These are phyloP conservation scores for Tubosaeta sp. DNA, from an alignment of 768 basidiomycete species.

Conservation along the genomic window DNA sequence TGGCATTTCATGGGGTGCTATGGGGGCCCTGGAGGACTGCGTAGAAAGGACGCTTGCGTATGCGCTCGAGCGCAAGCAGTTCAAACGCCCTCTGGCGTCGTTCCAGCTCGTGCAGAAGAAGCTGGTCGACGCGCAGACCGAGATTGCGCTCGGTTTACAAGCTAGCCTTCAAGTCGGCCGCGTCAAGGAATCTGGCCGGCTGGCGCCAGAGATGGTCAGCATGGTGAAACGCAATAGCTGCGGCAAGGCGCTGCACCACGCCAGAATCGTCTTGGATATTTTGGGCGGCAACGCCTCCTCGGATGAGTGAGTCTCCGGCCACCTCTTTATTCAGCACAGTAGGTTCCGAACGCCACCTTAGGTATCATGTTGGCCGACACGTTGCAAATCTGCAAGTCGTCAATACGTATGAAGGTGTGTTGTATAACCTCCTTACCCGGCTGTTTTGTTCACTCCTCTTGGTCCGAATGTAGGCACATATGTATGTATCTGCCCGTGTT, in stretches of 20 bases:
- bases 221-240: constrained; percentile 95
- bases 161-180: constrained; percentile 80
- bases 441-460: constrained; percentile 3
- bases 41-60: constrained; percentile 73
- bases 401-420: constrained; percentile 87
- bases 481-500: constrained; percentile 33
- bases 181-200: constrained; percentile 71
- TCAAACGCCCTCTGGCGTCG: constrained; percentile 81
- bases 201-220: constrained; percentile 91
- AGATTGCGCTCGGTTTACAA: constrained; percentile 72
- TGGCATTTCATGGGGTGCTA: constrained; percentile 93
- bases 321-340: neutral
- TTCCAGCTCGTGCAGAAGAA: constrained; percentile 99
- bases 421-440: neutral
- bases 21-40: constrained; percentile 95
- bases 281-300: constrained; percentile 91
- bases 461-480: constrained; percentile 46
- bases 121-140: constrained; percentile 88
- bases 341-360: constrained; percentile 22
- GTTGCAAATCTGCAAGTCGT: constrained; percentile 94
- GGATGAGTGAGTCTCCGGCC: constrained; percentile 65
- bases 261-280: constrained; percentile 79
- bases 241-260: constrained; percentile 84
- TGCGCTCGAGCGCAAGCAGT: constrained; percentile 87
- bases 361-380: constrained; percentile 92